Evolutionary conservation across 2,329 filamentous ascomycete species (phyloP).

Genomic region (Fusarium buxicola): DNA sequence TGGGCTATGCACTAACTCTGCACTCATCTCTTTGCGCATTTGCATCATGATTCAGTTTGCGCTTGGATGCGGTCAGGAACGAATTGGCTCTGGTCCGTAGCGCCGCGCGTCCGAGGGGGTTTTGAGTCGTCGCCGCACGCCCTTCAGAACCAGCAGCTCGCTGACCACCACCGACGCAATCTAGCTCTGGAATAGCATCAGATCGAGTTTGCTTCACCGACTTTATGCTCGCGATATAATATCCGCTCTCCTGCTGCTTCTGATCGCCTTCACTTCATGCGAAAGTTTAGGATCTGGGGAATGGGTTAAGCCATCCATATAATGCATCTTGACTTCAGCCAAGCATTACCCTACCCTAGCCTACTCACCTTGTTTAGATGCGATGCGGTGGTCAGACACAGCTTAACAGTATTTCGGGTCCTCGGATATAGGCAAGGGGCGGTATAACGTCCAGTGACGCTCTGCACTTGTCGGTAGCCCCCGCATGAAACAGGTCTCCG

Average conservation of each 20-base stretch:
- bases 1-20: conserved; percentile 1
- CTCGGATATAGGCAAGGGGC: conserved; percentile 20
- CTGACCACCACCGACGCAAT: conserved; percentile 5
- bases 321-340: neutral
- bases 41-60: conserved; percentile 4
- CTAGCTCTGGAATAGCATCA: neutral
- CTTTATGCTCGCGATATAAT: neutral
- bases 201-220: neutral
- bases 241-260: neutral
- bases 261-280: neutral
- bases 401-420: conserved; percentile 16
- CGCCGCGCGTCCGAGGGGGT: neutral
- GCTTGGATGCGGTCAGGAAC: neutral
- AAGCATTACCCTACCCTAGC: conserved; percentile 9
- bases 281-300: neutral
- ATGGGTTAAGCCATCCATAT: neutral
- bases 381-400: conserved; percentile 7
- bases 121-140: neutral
- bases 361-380: conserved; percentile 9
- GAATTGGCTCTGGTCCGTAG: neutral
- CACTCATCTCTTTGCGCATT: neutral
- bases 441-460: conserved; percentile 17
- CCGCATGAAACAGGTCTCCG: conserved; percentile 35
- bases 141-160: neutral
- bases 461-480: conserved; percentile 18